Evolutionary conservation across 305 asterid species (phyloP).

Genomic region (Fraxinus platypoda): DNA sequence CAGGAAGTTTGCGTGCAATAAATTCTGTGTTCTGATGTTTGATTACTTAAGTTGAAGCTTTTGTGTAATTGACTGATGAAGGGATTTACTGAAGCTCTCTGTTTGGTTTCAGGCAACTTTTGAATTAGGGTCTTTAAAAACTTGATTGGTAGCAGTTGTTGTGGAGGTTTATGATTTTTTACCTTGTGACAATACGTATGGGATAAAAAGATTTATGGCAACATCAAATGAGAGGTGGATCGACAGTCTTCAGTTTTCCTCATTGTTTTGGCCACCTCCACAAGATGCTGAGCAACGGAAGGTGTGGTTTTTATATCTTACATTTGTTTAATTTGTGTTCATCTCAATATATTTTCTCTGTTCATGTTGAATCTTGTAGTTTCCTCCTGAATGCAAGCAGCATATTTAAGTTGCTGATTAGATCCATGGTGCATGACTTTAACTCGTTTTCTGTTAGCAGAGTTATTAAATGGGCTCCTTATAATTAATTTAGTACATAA

Average conservation of each 20-base stretch:
- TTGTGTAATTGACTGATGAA: conserved; percentile 29
- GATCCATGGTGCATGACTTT: not conserved
- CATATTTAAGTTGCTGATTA: not conserved
- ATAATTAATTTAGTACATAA: not conserved
- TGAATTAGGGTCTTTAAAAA: conserved; percentile 39
- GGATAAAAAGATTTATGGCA: conserved; percentile 56
- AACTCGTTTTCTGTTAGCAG: not conserved
- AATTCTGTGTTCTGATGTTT: conserved; percentile 29
- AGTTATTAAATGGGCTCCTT: not conserved
- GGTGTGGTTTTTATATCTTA: conserved; percentile 36
- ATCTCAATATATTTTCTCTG: not conserved
- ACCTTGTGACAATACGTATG: conserved; percentile 31
- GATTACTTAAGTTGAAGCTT: conserved; percentile 33
- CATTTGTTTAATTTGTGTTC: not conserved
- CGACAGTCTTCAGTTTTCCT: conserved; percentile 85
- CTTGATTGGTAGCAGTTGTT: conserved; percentile 64
- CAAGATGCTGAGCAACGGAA: conserved; percentile 77
- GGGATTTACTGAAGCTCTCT: conserved; percentile 26
- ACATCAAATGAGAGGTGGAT: conserved; percentile 79
- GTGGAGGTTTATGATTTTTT: conserved; percentile 34
- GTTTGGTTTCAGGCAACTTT: conserved; percentile 36
- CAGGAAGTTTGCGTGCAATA: conserved; percentile 29
- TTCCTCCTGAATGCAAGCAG: not conserved
- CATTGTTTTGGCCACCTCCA: conserved; percentile 93
- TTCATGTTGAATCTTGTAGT: not conserved